Evolutionary conservation across 345 rosid species (phyloP).

Genomic region (Melastoma malabathricum): DNA sequence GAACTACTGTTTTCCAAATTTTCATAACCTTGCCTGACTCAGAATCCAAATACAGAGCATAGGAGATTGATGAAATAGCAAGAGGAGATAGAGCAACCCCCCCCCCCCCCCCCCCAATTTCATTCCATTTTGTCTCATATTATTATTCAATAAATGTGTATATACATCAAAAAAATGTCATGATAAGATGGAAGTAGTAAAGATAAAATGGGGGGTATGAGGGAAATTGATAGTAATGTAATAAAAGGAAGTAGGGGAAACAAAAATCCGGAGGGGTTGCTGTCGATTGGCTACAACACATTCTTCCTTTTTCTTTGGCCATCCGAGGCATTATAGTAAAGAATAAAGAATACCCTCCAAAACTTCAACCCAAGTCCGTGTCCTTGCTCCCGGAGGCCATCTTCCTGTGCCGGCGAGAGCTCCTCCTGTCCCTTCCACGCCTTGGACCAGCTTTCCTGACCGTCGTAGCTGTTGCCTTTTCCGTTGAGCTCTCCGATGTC

Average conservation of each 20-base stretch:
- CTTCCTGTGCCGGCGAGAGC: conserved; percentile 61
- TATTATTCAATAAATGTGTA: no score
- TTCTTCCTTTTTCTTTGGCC: background rate
- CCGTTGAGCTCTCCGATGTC: conserved; percentile 20
- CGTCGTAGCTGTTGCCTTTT: conserved; percentile 12
- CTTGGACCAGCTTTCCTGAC: conserved; percentile 25
- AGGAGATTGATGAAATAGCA: no score
- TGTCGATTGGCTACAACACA: background rate
- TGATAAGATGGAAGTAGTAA: no score
- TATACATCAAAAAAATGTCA: no score
- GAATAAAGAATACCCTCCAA: background rate
- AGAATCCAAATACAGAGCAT: background rate
- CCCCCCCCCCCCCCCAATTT: no score
- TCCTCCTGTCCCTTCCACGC: conserved; percentile 50
- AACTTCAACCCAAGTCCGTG: conserved; percentile 8
- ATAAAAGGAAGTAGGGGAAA: no score
- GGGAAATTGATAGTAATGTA: no score
- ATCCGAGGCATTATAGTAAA: background rate
- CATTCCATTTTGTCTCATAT: no score
- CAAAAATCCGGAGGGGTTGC: no score
- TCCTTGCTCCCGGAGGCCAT: conserved; percentile 24
- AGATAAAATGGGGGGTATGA: no score
- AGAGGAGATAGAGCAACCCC: no score
- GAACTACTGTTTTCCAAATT: background rate
- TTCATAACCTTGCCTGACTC: background rate